Percentiles rank a stretch among this genome's conserved stretches.
Evolutionary conservation across 2,329 filamentous ascomycete species (phyloP).

Genomic region (Colletotrichum magnum): DNA sequence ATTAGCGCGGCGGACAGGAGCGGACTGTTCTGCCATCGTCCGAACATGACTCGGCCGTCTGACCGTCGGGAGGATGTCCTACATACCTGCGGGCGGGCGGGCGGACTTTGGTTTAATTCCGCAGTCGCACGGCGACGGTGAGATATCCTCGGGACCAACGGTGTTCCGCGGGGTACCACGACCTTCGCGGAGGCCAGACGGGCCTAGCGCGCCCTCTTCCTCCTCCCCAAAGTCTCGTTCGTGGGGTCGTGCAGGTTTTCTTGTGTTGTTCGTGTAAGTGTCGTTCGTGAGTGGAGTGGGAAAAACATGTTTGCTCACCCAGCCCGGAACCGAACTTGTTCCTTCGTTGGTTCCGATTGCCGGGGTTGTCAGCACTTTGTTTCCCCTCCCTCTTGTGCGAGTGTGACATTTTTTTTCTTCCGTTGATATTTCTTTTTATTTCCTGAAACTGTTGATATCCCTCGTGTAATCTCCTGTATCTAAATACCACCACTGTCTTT

Average conservation of each 20-base stretch:
- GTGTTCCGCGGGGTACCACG: neutral
- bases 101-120: neutral
- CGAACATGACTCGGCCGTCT: slow-evolving; percentile 7
- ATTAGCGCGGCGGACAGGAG: neutral
- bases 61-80: neutral
- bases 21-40: slow-evolving; percentile 11
- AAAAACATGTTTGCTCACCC: neutral
- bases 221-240: slow-evolving; percentile 5
- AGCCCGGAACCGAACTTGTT: neutral
- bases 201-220: no score
- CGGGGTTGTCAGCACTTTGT: neutral
- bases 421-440: slow-evolving; percentile 10
- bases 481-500: slow-evolving; percentile 31
- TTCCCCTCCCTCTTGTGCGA: neutral
- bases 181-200: neutral
- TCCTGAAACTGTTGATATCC: slow-evolving; percentile 37
- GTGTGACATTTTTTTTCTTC: neutral
- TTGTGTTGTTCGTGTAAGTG: neutral
- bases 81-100: neutral
- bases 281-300: neutral
- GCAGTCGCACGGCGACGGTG: slow-evolving; percentile 9
- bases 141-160: slow-evolving; percentile 6
- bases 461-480: slow-evolving; percentile 25
- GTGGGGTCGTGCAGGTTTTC: slow-evolving; percentile 15
- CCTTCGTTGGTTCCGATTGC: neutral